phyloP scores from a whole-genome alignment of 2,329 filamentous ascomycete species.

The Tolypocladium tropicale region DNA sequence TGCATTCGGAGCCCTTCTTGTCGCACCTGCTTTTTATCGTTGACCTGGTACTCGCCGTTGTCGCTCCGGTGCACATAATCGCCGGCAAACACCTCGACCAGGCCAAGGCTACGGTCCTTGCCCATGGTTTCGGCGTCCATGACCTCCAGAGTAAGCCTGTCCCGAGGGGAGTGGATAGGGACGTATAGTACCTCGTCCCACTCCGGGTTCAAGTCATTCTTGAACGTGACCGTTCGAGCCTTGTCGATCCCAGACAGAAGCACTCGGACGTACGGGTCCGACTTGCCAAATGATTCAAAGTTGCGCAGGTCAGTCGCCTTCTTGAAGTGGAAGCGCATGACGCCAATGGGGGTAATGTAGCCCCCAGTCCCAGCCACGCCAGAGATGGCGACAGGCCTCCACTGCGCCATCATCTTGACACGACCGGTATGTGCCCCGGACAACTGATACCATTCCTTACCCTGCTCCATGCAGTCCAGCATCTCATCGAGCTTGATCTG shows the following conservation, averaged over 20 bases:
- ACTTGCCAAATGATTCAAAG: constrained; percentile 91
- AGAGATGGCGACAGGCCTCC: constrained; percentile 86
- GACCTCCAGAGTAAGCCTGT: constrained; percentile 81
- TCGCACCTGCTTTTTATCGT: constrained; percentile 63
- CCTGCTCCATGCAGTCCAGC: constrained; percentile 80
- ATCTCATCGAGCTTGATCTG: constrained; percentile 94
- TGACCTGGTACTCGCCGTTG: constrained; percentile 67
- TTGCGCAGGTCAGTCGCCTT: constrained; percentile 77
- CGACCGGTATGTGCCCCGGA: constrained; percentile 72
- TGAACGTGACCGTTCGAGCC: constrained; percentile 86
- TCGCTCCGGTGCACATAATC: constrained; percentile 75
- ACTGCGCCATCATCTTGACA: constrained; percentile 83
- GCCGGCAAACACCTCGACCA: constrained; percentile 63
- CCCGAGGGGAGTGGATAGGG: constrained; percentile 73
- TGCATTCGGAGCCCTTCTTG: constrained; percentile 64
- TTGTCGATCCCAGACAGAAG: constrained; percentile 85
- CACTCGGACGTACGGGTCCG: constrained; percentile 86
- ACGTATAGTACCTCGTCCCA: constrained; percentile 96
- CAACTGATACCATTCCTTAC: constrained; percentile 93
- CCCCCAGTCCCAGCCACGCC: constrained; percentile 74
- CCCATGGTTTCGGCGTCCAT: constrained; percentile 94
- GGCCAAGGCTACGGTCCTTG: constrained; percentile 79
- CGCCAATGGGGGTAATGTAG: constrained; percentile 87
- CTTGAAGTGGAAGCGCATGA: constrained; percentile 89
- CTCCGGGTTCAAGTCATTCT: constrained; percentile 89